Base-by-base conservation (phyloP, 306 rosid genomes). In the Phaseolus lunatus region DNA sequence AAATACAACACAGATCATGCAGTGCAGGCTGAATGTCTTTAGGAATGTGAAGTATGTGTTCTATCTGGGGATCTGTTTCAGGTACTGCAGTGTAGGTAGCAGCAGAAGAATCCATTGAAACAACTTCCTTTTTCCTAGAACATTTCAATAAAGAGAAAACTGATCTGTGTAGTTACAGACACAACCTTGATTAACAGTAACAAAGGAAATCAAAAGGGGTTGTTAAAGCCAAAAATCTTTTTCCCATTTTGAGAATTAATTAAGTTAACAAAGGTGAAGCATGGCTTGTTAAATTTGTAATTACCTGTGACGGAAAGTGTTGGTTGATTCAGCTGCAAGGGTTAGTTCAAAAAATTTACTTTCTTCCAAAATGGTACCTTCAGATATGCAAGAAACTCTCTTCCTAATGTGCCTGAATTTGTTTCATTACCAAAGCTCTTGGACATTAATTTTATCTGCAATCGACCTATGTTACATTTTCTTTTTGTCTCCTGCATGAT, bases 41-140 rank as follows among this genome's bases (percentile, higher is more conserved):
- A 56, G 76, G 71, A 67, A 81, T 81, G 80, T 56, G 5, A 8
- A 81, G 48, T 45, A 81, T 67, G 70, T 74, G 76, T 2, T 74
- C 33, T 20, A 81, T 67, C 20, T 45, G 45, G 26, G 72, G 65
- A 33, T 24, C 47, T 0, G 64, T 45, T 44, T 66, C 76, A 45
- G 71, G 33, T 18, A 27, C 69, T 29, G 47, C 15, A n/a, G 45
- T 63, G 43, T 63, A 41, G 39, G 20, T 52, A 24, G 52, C 26
- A 15, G 15, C 57, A 24, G 47, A 67, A 66, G 48, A 62, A 29
- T 41, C 76, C 84, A 80, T 80, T 73, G 65, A 37, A 49, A 33
- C 45, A 50, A 70, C 63, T n/a, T n/a, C n/a, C n/a, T n/a, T n/a
- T n/a, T n/a, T n/a, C n/a, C n/a, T n/a, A n/a, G n/a, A n/a, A n/a